phyloP scores from a whole-genome alignment of 108 stramenopile species.

The Aurantiochytrium sp. region DNA sequence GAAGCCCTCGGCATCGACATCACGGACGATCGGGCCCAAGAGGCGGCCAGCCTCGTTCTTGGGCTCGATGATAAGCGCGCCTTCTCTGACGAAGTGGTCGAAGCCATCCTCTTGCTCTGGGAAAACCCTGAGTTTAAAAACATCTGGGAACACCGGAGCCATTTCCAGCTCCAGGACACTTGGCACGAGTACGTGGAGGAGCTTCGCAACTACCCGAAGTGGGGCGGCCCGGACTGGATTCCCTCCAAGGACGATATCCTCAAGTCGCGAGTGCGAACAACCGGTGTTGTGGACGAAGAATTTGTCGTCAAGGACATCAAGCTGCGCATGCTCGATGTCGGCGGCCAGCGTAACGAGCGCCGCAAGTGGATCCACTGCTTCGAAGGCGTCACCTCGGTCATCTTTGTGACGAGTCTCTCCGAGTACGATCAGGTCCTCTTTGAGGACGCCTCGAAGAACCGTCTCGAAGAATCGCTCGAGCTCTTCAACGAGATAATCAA shows the following conservation, averaged over 20 bases:
- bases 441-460: constrained; percentile 27
- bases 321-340: constrained; percentile 45
- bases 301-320: background rate
- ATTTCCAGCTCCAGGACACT: constrained; percentile 36
- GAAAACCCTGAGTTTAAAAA: constrained; percentile 19
- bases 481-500: constrained; percentile 25
- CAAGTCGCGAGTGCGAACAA: constrained; percentile 25
- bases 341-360: constrained; percentile 51
- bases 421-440: constrained; percentile 35
- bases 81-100: background rate
- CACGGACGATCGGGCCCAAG: background rate
- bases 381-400: constrained; percentile 25
- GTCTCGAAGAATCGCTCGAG: constrained; percentile 31
- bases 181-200: background rate
- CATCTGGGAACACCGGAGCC: constrained; percentile 12
- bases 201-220: background rate
- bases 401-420: constrained; percentile 26
- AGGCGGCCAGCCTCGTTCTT: background rate
- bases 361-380: constrained; percentile 55
- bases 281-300: constrained; percentile 34
- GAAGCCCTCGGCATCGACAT: background rate
- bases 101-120: constrained; percentile 25
- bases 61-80: background rate
- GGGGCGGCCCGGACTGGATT: constrained; percentile 19
- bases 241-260: constrained; percentile 31